Conservation (phyloP, 1,284 basidiomycete species). For the Gymnopus androsaceus region DNA sequence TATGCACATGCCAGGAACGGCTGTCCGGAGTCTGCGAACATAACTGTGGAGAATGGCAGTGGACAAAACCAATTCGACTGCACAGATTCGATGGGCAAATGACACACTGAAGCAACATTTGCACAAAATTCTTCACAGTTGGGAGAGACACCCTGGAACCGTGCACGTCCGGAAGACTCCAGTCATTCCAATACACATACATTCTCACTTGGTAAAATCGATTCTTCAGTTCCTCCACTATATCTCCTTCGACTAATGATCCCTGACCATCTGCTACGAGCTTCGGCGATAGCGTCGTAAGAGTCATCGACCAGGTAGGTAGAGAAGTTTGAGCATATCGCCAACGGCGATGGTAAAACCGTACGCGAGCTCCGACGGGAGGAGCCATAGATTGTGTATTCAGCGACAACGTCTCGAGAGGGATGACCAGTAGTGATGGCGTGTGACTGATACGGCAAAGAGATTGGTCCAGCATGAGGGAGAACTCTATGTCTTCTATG, state of each 20-base stretch:
- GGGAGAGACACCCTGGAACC: conserved; percentile 39
- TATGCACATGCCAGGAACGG: too few species aligned
- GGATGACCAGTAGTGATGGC: conserved; percentile 80
- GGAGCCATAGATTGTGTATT: conserved; percentile 63
- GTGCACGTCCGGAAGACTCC: conserved; percentile 32
- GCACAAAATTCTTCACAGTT: neutral
- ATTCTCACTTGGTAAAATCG: conserved; percentile 59
- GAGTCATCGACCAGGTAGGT: neutral
- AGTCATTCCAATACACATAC: conserved; percentile 37
- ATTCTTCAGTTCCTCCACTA: conserved; percentile 21
- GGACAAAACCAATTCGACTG: too few species aligned
- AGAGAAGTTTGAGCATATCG: neutral
- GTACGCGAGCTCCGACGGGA: conserved; percentile 55
- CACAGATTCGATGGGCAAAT: too few species aligned
- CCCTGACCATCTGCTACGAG: conserved; percentile 16
- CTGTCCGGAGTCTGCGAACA: too few species aligned
- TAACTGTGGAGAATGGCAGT: too few species aligned
- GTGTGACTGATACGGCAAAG: conserved; percentile 39
- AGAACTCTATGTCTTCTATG: conserved; percentile 67
- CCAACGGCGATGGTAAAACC: conserved; percentile 27
- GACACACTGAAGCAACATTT: too few species aligned
- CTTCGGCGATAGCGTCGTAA: conserved; percentile 10
- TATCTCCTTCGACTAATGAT: conserved; percentile 9
- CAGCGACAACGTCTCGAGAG: conserved; percentile 71
- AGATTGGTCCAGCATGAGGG: conserved; percentile 15